phyloP scores from a whole-genome alignment of 352 stramenopile genomes.

The Phytopythium mirpurense region DNA sequence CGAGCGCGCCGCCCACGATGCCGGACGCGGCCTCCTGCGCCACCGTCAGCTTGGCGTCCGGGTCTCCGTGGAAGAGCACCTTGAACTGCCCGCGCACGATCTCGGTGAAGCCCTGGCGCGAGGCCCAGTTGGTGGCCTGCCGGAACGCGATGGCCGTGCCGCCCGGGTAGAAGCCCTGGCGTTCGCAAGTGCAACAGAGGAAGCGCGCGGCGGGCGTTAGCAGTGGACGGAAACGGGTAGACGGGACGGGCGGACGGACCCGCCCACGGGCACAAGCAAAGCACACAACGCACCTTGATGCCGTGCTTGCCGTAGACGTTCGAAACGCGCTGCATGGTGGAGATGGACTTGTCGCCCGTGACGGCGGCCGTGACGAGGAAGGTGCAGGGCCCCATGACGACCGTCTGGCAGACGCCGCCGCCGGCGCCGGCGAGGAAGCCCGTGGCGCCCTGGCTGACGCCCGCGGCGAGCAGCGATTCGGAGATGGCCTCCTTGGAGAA shows the following conservation, averaged over 20 bases:
- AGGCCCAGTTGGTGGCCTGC: slow-evolving; percentile 91
- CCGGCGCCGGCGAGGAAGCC: slow-evolving; percentile 81
- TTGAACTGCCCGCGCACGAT: slow-evolving; percentile 84
- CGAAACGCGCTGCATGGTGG: slow-evolving; percentile 72
- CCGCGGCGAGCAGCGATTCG: slow-evolving; percentile 69
- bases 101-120: slow-evolving; percentile 88
- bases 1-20: slow-evolving; percentile 80
- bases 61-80: slow-evolving; percentile 75
- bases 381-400: slow-evolving; percentile 89
- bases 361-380: slow-evolving; percentile 89
- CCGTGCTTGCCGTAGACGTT: slow-evolving; percentile 84
- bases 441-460: slow-evolving; percentile 55
- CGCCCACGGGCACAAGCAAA: too few relatives aligned
- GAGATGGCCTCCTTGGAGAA: slow-evolving; percentile 88
- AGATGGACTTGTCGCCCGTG: slow-evolving; percentile 87
- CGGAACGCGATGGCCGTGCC: slow-evolving; percentile 89
- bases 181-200: too few relatives aligned
- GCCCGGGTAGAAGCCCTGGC: slow-evolving; percentile 84
- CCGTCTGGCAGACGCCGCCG: slow-evolving; percentile 84
- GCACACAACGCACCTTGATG: slow-evolving; percentile 38
- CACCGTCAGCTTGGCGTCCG: slow-evolving; percentile 85
- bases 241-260: too few relatives aligned
- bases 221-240: too few relatives aligned
- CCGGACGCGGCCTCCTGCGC: slow-evolving; percentile 80
- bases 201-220: too few relatives aligned